Conservation (phyloP, 75 land plant genomes). For the Adiantum capillusveneris region DNA sequence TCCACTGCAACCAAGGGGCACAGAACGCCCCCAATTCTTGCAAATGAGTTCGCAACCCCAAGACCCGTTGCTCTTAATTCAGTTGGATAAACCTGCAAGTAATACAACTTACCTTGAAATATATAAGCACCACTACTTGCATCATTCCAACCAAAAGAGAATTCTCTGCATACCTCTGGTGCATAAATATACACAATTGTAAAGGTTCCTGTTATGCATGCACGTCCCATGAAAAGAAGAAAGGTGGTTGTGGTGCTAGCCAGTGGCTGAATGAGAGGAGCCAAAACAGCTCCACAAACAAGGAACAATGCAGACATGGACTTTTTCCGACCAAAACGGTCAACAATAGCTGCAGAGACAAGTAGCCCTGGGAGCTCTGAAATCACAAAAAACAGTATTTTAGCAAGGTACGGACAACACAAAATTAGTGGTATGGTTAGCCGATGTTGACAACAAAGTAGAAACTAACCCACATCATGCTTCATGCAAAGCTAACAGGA, state of each 20-base stretch:
- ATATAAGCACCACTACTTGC: no score
- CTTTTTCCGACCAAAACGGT: conserved; percentile 63
- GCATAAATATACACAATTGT: conserved; percentile 83
- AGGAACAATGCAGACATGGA: conserved; percentile 82
- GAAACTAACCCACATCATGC: no score
- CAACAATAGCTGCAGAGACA: conserved; percentile 60
- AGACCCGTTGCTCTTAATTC: conserved; percentile 62
- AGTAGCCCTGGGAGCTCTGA: conserved; percentile 85
- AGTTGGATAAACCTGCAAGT: conserved; percentile 72
- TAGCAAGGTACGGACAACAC: no score
- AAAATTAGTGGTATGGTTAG: no score
- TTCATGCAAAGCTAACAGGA: no score
- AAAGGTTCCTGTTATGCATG: conserved; percentile 69
- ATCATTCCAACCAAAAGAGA: no score
- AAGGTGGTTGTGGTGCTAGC: conserved; percentile 42
- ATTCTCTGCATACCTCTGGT: conserved; percentile 56
- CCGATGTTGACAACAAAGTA: no score
- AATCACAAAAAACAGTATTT: no score
- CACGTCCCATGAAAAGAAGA: conserved; percentile 71
- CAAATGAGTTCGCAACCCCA: conserved; percentile 74
- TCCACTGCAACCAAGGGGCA: conserved; percentile 81
- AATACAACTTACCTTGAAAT: no score
- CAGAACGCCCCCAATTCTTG: conserved; percentile 78
- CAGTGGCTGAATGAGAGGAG: conserved; percentile 55
- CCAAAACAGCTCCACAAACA: conserved; percentile 48